These are phyloP conservation scores for Avena eriantha DNA, from an alignment of 176 grass and related monocot species.

Conservation along the genomic window DNA sequence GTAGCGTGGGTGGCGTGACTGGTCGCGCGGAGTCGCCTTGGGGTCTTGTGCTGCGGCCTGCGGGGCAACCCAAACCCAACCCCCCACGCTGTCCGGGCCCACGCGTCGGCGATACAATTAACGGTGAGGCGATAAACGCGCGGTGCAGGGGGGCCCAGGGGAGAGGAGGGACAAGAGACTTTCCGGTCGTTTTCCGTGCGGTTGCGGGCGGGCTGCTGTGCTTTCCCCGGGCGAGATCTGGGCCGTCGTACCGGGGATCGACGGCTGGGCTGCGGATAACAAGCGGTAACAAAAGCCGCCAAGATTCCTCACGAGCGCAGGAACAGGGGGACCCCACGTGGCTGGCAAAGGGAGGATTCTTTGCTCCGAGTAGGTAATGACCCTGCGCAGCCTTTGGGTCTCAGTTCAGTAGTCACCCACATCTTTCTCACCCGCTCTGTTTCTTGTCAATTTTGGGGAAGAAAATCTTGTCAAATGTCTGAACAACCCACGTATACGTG, in stretches of 20 bases:
- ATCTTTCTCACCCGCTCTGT: not conserved
- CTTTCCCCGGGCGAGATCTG: not conserved
- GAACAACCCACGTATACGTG: too few relatives aligned
- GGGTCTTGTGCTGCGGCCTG: conserved; percentile 8
- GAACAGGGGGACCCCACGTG: conserved; percentile 31
- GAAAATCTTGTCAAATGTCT: not conserved
- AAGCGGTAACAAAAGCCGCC: conserved; percentile 3
- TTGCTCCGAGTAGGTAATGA: conserved; percentile 26
- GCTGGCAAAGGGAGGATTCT: conserved; percentile 32
- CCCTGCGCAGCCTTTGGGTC: not conserved
- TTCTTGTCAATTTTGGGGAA: not conserved
- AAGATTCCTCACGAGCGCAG: conserved; percentile 32
- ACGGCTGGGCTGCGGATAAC: not conserved
- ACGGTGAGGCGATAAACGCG: not conserved
- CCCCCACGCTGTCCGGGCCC: not conserved
- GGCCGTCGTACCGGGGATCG: not conserved
- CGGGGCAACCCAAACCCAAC: not conserved
- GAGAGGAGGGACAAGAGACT: conserved; percentile 17
- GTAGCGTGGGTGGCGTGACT: not conserved
- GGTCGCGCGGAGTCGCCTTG: not conserved
- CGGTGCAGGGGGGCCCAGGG: not conserved
- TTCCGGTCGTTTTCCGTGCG: conserved; percentile 10
- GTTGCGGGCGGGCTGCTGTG: not conserved
- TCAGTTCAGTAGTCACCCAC: not conserved
- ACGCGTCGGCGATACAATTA: not conserved